Base-by-base conservation (phyloP, 495 filamentous ascomycete genomes). In the Ascodesmis nigricans region DNA sequence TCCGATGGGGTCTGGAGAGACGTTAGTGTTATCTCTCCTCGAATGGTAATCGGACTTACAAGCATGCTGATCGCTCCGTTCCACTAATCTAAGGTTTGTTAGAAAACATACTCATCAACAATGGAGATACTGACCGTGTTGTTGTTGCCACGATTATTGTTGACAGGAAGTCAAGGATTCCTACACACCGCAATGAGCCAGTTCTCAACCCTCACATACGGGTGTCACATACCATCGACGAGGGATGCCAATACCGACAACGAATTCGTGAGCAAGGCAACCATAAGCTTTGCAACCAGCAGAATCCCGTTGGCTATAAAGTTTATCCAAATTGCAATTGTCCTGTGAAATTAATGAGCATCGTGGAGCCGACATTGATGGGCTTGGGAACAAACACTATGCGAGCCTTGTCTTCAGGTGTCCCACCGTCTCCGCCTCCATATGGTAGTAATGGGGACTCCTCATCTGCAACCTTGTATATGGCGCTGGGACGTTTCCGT, bases 101-200 rank as follows among this genome's bases (percentile, higher is more conserved):
- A n/a, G n/a, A n/a, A n/a, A n/a, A n/a, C n/a, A n/a, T n/a, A n/a
- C n/a, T n/a, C n/a, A n/a, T n/a, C n/a, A n/a, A n/a, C n/a, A n/a
- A n/a, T n/a, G n/a, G n/a, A n/a, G 33, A 13, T 13, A 24, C 18
- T 36, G 21, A 44, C 34, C 56, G 60, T 0, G 78, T 78, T 0
- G 79, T 84, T 3, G 69, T 64, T 78, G 78, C 83, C 26, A 91
- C 71, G 29, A 93, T 91, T 23, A 67, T 71, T 0, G 81, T 93
- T 23, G 68, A 75, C 25, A 93, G 58, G 45, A 91, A 90, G 47
- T 93, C 83, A 9, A 93, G 63, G 0, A 75, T 70, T 2, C 78
- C 81, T 44, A 17, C 14, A 2, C 10, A 27, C 10, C 1, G 4
- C n/a, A n/a, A n/a, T n/a, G 3, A 27, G 23, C 15, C 3, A 33